Base-by-base conservation (phyloP, 2,329 filamentous ascomycete genomes). In the Trichophyton mentagrophytes region DNA sequence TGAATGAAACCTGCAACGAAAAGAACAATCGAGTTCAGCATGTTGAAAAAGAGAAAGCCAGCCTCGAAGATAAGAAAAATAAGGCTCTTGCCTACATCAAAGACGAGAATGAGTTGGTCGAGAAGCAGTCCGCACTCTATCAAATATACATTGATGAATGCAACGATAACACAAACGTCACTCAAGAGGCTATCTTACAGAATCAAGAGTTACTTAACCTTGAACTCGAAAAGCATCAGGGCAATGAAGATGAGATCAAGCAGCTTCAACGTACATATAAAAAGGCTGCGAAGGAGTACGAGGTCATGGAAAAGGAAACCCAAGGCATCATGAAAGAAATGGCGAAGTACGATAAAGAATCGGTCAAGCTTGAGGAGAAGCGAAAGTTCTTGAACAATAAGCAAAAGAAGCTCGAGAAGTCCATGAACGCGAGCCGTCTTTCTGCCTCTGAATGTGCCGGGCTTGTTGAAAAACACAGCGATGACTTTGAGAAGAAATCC, bases 311-410 rank as follows among this genome's bases (percentile, higher is more conserved):
- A 66, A 92, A 95, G 73, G 82, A 89, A 59, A 85, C 86, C 0
- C 89, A 96, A 66, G 80, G 78, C 27, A 79, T 96, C 60, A 77
- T 87, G 63, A 96, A 96, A 71, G 89, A 97, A 70, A 85, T 93
- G 75, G 85, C 90, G 51, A 92, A 91, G 70, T 90, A 95, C 64
- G 95, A 99, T 70, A 96, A 97, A 71, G 93, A 97, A 70, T 86
- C 86, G 22, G 93, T 99, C 74, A 99, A 99, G 70, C 91, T 95
- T 66, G 92, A 97, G 65, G 95, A 99, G 74, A 97, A 97, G 79
- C 87, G 87, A 72, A 99, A 99, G 72, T 97, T 97, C 73, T 76
- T 99, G 65, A 79, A 82, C 1, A 87, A 86, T 69, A 99, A 99
- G 77, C 86, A 89, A 68, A 96, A 93, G 78, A 99, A 99, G 76